A percentile compares a stretch with the other conserved stretches of the same genome.
phyloP scores from a whole-genome alignment of 2,329 filamentous ascomycete species.

The Penicillium paneum region DNA sequence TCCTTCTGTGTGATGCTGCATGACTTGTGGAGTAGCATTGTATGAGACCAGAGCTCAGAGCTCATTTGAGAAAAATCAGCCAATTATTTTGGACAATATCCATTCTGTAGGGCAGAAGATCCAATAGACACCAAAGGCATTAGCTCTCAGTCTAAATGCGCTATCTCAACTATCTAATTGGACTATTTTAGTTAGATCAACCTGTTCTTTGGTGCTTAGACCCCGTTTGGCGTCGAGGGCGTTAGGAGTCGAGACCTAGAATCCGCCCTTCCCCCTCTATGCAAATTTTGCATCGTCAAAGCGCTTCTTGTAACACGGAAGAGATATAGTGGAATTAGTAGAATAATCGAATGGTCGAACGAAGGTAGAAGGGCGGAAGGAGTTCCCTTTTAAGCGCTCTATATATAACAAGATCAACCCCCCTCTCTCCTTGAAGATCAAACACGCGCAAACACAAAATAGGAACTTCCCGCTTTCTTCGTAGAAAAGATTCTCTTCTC shows the following conservation, averaged over 20 bases:
- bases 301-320: neutral
- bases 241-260: constrained; percentile 7
- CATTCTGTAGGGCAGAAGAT: neutral
- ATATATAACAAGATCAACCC: constrained; percentile 14
- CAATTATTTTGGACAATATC: constrained; percentile 3
- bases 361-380: neutral
- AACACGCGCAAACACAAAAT: constrained; percentile 28
- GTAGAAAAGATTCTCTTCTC: constrained; percentile 22
- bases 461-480: constrained; percentile 24
- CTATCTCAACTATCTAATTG: neutral
- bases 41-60: neutral
- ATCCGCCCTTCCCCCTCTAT: constrained; percentile 1
- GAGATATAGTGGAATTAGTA: neutral
- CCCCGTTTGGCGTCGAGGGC: constrained; percentile 9
- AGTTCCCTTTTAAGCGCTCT: neutral
- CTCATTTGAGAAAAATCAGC: constrained; percentile 6
- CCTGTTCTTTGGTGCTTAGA: constrained; percentile 9
- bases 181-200: constrained; percentile 1
- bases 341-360: neutral
- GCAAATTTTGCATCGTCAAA: constrained; percentile 6
- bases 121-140: neutral
- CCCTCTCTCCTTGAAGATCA: constrained; percentile 13
- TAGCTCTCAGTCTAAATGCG: neutral
- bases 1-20: neutral
- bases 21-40: neutral